Conservation (phyloP, 1,284 basidiomycete genomes). For the Ganoderma sinense region DNA sequence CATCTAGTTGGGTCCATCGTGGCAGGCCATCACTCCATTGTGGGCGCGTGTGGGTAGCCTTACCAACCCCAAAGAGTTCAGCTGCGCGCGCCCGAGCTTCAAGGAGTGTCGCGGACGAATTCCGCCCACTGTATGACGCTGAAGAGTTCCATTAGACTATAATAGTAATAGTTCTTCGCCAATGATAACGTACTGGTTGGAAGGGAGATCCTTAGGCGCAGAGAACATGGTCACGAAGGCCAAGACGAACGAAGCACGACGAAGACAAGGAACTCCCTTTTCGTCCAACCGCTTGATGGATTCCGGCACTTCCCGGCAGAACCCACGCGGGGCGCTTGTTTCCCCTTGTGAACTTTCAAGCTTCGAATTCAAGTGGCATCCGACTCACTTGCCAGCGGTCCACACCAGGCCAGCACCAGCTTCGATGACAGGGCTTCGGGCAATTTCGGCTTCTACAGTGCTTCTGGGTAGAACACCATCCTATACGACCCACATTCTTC, state of each 20-base stretch:
- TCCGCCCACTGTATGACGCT: not conserved
- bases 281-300: not conserved
- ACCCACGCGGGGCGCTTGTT: not conserved
- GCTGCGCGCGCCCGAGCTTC: not conserved
- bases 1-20: not conserved
- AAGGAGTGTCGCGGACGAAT: not conserved
- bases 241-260: not conserved
- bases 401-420: too few relatives aligned
- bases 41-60: not conserved
- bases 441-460: too few relatives aligned
- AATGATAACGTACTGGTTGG: not conserved
- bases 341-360: too few relatives aligned
- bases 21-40: not conserved
- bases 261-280: not conserved
- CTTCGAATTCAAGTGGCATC: too few relatives aligned
- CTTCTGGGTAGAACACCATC: too few relatives aligned
- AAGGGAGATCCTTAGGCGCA: not conserved
- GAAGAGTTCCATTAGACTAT: not conserved
- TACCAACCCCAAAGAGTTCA: not conserved
- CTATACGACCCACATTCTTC: not conserved
- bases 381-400: too few relatives aligned
- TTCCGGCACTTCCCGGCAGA: not conserved
- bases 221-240: not conserved
- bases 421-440: too few relatives aligned
- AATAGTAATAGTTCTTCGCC: not conserved